A percentile compares a stretch with the other conserved stretches of the same genome.
phyloP scores from a whole-genome alignment of 2,329 filamentous ascomycete genomes.

The Claviceps sp. region DNA sequence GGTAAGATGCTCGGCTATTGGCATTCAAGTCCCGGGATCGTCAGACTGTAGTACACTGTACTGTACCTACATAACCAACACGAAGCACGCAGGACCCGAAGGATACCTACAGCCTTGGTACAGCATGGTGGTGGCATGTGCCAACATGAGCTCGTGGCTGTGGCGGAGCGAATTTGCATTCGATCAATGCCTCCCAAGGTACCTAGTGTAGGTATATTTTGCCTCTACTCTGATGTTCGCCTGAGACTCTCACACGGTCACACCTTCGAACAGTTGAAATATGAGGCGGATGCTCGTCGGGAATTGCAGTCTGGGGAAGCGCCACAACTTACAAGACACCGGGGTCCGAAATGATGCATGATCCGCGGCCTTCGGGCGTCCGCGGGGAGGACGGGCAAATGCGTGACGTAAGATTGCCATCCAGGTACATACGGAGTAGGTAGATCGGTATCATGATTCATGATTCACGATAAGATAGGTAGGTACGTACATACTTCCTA shows the following conservation, averaged over 20 bases:
- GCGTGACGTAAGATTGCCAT: not conserved
- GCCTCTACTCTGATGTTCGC: not conserved
- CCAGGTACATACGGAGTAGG: not conserved
- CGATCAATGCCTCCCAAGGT: too few relatives aligned
- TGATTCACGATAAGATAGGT: too few relatives aligned
- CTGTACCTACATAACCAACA: not conserved
- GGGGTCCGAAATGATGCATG: constrained; percentile 1
- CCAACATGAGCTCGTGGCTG: not conserved
- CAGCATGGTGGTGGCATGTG: not conserved
- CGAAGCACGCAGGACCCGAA: not conserved
- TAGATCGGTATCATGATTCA: too few relatives aligned
- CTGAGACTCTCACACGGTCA: too few relatives aligned
- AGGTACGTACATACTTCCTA: too few relatives aligned
- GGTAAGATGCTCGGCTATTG: not conserved
- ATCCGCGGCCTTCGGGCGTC: constrained; percentile 2
- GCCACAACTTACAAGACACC: not conserved
- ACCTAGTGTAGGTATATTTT: not conserved
- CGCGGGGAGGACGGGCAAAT: not conserved
- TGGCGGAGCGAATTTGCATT: not conserved
- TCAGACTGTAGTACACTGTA: not conserved
- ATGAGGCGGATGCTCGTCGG: not conserved
- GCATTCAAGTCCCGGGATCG: not conserved
- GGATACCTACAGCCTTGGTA: too few relatives aligned
- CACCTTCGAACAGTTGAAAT: too few relatives aligned
- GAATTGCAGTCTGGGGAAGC: not conserved